A percentile compares a stretch with the other conserved stretches of the same genome.
phyloP scores from a whole-genome alignment of 2,329 filamentous ascomycete genomes.

The Aspergillus persii region DNA sequence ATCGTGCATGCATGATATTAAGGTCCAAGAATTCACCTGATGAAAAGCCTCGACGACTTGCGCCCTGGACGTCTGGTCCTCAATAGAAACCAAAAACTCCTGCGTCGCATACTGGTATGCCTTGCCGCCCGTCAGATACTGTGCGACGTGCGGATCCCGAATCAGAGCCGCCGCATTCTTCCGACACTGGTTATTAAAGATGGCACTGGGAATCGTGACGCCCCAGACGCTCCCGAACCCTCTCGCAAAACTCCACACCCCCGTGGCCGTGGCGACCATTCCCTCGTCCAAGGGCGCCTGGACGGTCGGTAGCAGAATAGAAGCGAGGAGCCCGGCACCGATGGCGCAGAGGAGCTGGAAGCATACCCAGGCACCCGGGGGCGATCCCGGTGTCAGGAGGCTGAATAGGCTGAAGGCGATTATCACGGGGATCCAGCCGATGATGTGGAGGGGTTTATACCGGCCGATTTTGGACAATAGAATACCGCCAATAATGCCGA shows the following conservation, averaged over 20 bases:
- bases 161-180: slow-evolving; percentile 8
- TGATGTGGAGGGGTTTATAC: slow-evolving; percentile 36
- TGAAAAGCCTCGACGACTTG: background rate
- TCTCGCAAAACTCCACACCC: slow-evolving; percentile 23
- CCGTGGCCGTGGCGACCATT: slow-evolving; percentile 20
- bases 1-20: no score
- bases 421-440: slow-evolving; percentile 37
- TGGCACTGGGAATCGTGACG: slow-evolving; percentile 17
- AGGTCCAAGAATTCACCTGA: no score
- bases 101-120: slow-evolving; percentile 22
- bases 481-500: slow-evolving; percentile 23
- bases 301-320: slow-evolving; percentile 22
- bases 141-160: slow-evolving; percentile 6
- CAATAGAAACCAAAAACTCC: slow-evolving; percentile 7
- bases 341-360: slow-evolving; percentile 23
- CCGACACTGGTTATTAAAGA: slow-evolving; percentile 17
- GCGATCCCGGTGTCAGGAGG: slow-evolving; percentile 38
- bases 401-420: slow-evolving; percentile 44
- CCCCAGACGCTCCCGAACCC: slow-evolving; percentile 29
- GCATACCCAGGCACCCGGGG: slow-evolving; percentile 38
- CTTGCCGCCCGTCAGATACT: slow-evolving; percentile 12
- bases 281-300: slow-evolving; percentile 21
- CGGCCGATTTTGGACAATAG: slow-evolving; percentile 15
- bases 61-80: background rate
- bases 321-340: slow-evolving; percentile 19